Evolutionary conservation across 2,329 filamentous ascomycete genomes (phyloP), one percentile per base, ranked within the genome.

Genomic region (Epichloe bromicola): DNA sequence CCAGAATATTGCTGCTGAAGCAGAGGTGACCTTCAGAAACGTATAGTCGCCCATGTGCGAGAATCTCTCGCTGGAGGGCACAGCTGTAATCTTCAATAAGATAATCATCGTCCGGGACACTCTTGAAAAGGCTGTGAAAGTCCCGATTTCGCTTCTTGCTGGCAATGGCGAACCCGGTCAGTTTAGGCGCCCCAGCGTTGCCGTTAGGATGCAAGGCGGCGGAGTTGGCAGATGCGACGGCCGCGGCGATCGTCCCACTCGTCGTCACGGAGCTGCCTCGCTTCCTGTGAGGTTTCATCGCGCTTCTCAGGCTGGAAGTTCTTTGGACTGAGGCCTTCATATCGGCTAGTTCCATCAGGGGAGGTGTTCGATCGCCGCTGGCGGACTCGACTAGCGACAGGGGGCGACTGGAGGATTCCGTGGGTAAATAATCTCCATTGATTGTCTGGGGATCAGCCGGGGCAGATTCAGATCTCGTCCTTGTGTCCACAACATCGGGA

Each of bases 31-130:
- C 90, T 69, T 98, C 93, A 0, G 93, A 97, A 41, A 98, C 88
- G 62, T 98, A 98, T 14, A 98, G 76, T 40, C 93, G 80, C 5
- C 93, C 93, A 58, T 96, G 93, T 6, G 95, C 82, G 37, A 98
- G 78, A 54, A 98, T 98, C 63, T 98, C 94, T 57, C 90, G 82
- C 67, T 98, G 93, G 53, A 98, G 68, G 4, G 93, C 93, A 65
- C 93, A 96, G 66, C 93, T 96, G 67, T 97, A 98, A 66, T 98
- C 93, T 64, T 98, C 93, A 57, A 98, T 97, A 26, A 98, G 76
- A 63, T 95, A 96, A 66, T 98, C 93, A 61, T 98, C 93, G 58
- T 97, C 91, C 1, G 94, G 93, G 1, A 98, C 93, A 64, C 90
- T 97, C 67, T 93, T 86, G 74, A 98, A 98, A 2, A 95, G 71